Evolutionary conservation across 2,329 filamentous ascomycete species (phyloP), one percentile per base, ranked within the genome.

Genomic region (Paecilomyces dactylethromorphus): DNA sequence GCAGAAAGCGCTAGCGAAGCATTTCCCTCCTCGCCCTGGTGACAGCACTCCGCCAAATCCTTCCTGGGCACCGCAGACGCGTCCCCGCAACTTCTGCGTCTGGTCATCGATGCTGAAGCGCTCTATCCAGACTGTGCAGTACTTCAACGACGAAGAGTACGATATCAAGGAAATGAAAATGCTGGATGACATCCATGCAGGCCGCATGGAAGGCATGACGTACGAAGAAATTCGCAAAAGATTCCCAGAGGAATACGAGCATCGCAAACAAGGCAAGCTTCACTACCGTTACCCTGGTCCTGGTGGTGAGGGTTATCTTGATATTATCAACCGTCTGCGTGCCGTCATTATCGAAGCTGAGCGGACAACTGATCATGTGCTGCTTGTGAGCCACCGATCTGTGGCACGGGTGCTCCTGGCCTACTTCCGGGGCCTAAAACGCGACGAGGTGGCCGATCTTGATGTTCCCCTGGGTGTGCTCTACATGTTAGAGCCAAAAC

Each of bases 61-160:
- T 0, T 91, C 96, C 70, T 87, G 82, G 57, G 71, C 77, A 18
- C 71, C 71, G 1, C 75, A 76, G 56, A 87, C 88, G 54, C 78
- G 87, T 31, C 84, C 89, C 31, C 84, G 90, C 68, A 96, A 96
- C 71, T 97, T 97, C 71, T 99, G 94, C 73, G 91, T 99, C 15
- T 99, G 94, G 94, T 97, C 93, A 0, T 96, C 91, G 2, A 97
- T 97, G 93, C 84, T 99, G 63, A 88, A 90, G 71, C 89, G 94
- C 63, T 92, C 90, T 60, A 87, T 94, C 55, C 87, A 96, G 70
- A 95, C 92, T 0, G 92, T 89, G 0, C 87, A 94, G 63, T 89
- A 89, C 72, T 99, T 97, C 72, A 90, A 96, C 65, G 94, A 97
- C 64, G 93, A 97, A 22, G 91, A 96, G 57, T 96, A 93, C 72